Evolutionary conservation across 768 basidiomycete species (phyloP).

Genomic region (Lepiota brunneoincarnata): DNA sequence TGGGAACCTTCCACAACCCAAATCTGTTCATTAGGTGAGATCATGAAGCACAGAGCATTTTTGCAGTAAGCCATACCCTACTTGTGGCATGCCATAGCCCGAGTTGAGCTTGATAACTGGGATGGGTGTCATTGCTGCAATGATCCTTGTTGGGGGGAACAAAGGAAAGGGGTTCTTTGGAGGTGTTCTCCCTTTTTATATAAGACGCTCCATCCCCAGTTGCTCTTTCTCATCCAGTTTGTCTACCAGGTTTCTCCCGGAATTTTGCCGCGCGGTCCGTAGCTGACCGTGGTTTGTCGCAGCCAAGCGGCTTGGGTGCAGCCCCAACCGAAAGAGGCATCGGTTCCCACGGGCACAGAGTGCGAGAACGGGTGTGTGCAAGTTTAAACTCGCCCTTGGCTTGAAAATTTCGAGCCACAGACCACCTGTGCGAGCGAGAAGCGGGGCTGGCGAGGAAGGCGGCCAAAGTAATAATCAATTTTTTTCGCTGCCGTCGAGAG

Average conservation of each 20-base stretch:
- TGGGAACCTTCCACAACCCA: constrained; percentile 42
- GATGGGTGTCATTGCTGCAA: constrained; percentile 11
- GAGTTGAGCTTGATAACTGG: constrained; percentile 14
- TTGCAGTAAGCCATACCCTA: constrained; percentile 5
- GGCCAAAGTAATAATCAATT: too few species aligned
- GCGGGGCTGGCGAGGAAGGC: too few species aligned
- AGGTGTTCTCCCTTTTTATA: not conserved
- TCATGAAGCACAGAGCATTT: not conserved
- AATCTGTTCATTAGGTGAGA: constrained; percentile 18
- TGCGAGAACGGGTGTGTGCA: too few species aligned
- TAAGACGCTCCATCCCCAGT: not conserved
- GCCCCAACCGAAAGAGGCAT: not conserved
- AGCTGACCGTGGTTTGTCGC: not conserved
- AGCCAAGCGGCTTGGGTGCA: too few species aligned
- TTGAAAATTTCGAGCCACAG: too few species aligned
- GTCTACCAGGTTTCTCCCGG: constrained; percentile 5
- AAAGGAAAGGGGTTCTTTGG: not conserved
- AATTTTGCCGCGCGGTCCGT: constrained; percentile 10
- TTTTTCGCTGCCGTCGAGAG: too few species aligned
- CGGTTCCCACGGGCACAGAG: too few species aligned
- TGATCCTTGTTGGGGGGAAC: not conserved
- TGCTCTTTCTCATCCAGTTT: not conserved
- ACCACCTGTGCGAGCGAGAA: too few species aligned
- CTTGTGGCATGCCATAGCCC: constrained; percentile 12
- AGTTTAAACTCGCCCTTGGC: too few species aligned